Evolutionary conservation across 2,329 filamentous ascomycete species (phyloP).

Genomic region (Aspergillus ustus): DNA sequence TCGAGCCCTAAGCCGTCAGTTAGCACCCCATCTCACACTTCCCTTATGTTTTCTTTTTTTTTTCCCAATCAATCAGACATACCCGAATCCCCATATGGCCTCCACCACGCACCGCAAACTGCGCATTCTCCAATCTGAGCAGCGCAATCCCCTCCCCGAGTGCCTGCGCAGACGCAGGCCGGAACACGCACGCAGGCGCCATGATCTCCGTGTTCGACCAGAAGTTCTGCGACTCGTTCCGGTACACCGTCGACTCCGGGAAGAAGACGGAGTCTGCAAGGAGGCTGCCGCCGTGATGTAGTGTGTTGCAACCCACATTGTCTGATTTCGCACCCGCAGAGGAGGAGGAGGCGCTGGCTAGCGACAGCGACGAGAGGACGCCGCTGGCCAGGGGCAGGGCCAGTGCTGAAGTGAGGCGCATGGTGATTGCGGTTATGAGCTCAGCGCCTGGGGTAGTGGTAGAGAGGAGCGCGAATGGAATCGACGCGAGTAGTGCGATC

Average conservation of each 20-base stretch:
- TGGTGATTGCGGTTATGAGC: constrained; percentile 1
- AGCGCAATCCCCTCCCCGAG: constrained; percentile 30
- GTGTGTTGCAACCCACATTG: constrained; percentile 24
- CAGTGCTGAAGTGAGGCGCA: constrained; percentile 23
- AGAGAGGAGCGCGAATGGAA: constrained; percentile 6
- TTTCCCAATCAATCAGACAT: too few relatives aligned
- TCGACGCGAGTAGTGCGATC: background rate
- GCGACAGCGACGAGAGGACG: constrained; percentile 14
- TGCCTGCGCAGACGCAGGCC: constrained; percentile 33
- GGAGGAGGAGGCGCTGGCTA: background rate
- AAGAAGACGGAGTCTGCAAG: constrained; percentile 30
- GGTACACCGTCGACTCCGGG: constrained; percentile 31
- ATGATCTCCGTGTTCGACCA: constrained; percentile 44
- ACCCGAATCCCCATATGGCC: constrained; percentile 42
- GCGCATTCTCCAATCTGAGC: constrained; percentile 27
- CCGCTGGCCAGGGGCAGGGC: constrained; percentile 20
- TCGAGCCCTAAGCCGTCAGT: constrained; percentile 30
- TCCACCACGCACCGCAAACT: constrained; percentile 40
- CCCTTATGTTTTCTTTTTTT: too few relatives aligned
- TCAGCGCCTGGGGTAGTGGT: background rate
- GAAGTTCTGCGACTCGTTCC: constrained; percentile 37
- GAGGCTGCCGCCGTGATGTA: constrained; percentile 18
- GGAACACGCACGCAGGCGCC: constrained; percentile 40
- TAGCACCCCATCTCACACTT: background rate
- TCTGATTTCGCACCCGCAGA: background rate